phyloP scores from a whole-genome alignment of 2,329 filamentous ascomycete genomes.

The Xylaria sp. region DNA sequence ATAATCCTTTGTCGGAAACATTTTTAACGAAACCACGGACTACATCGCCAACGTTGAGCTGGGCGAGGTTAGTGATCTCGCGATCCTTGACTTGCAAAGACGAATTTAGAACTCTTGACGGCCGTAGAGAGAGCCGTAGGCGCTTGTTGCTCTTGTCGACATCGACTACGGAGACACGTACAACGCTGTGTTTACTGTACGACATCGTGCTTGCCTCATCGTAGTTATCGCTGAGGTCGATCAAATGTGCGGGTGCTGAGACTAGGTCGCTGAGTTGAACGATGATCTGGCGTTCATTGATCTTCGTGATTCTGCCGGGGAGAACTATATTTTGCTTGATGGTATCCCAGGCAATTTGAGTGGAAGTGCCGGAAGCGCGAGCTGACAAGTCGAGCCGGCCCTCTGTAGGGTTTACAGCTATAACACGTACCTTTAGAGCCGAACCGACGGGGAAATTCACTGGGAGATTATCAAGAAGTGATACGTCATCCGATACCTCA shows the following conservation, averaged over 20 bases:
- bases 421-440: conserved; percentile 83
- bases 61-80: conserved; percentile 76
- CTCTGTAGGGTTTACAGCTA: conserved; percentile 76
- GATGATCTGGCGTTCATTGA: conserved; percentile 83
- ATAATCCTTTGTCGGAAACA: conserved; percentile 88
- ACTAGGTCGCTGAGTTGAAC: conserved; percentile 86
- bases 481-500: conserved; percentile 88
- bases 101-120: conserved; percentile 90
- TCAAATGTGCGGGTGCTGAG: conserved; percentile 81
- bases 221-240: conserved; percentile 89
- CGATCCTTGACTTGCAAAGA: conserved; percentile 82
- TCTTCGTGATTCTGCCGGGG: conserved; percentile 84
- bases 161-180: conserved; percentile 86
- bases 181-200: conserved; percentile 84
- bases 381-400: conserved; percentile 87
- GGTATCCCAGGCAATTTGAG: conserved; percentile 73
- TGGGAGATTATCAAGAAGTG: conserved; percentile 78
- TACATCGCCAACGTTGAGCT: conserved; percentile 80
- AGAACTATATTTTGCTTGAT: conserved; percentile 84
- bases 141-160: conserved; percentile 88
- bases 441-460: conserved; percentile 91
- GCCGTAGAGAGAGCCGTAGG: conserved; percentile 81
- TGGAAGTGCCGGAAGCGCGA: conserved; percentile 68
- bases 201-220: conserved; percentile 79
- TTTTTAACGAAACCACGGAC: conserved; percentile 93